Base-by-base conservation (phyloP, 257 asterid species). In the Dorcoceras hygrometricum region DNA sequence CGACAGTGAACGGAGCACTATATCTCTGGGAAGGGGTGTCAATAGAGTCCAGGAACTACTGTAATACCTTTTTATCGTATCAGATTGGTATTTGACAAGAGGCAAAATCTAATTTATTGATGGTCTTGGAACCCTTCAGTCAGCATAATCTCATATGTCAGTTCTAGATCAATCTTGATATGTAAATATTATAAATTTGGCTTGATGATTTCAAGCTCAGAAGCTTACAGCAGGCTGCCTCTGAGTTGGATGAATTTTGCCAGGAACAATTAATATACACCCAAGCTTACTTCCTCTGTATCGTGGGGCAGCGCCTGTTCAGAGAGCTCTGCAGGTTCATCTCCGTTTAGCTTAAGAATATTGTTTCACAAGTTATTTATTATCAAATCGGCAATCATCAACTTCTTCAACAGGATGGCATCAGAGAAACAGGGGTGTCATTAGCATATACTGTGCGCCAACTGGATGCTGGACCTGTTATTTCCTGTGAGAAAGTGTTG, bases 261-360 rank as follows among this genome's bases (percentile, higher is more conserved):
- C 74, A 91, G 97, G 99, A 71, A 93, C 97, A 14, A 92, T 93
- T 68, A 93, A 93, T 71, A 85, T 93, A 66, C 97, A 93, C 69
- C 97, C 99, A 39, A 90, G 96, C 71, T 80, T 90, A 82, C 89
- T 93, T 70, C 98, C 98, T 71, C 76, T 93, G 43, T 93, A 90
- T 76, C 95, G 99, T 73, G 99, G 99, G 34, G 99, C 99, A 4
- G 97, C 99, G 5, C 99, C 98, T 69, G 97, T 93, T 76, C 99
- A 93, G 83, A 86, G 99, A 75, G 94, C 98, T 51, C 75, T 93
- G 76, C 94, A 86, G 96, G 98, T 89, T 62, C 25, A 59, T 69
- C 56, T 56, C 43, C 7, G 67, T 61, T 57, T 67, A 58, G 26
- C 54, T 74, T 43, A 28, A 58, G 48, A 51, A 23, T 53, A 8